Base-by-base conservation (phyloP, 2,329 filamentous ascomycete genomes). In the Graphilbum ipis-grandicollis region DNA sequence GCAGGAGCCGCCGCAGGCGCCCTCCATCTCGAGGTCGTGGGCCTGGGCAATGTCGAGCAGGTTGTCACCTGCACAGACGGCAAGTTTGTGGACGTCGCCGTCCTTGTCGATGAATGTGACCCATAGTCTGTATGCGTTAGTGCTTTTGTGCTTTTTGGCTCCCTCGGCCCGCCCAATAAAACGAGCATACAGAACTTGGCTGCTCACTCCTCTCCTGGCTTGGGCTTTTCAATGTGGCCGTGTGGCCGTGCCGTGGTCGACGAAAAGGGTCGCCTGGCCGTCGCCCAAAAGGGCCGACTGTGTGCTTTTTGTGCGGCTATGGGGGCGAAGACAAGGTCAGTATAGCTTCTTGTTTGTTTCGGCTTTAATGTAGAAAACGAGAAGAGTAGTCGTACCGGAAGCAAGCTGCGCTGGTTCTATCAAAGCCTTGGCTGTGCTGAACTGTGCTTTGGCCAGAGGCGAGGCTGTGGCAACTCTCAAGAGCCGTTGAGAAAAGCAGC, bases 1-100 rank as follows among this genome's bases (percentile, higher is more conserved):
- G 58, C 85, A 93, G 25, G 82, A 90, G 18, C 85, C 90, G 47
- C 90, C 90, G 52, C 90, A 98, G 12, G 90, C 90, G 43, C 90
- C 86, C 65, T 98, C 90, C 88, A 98, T 96, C 56, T 98, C 90
- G 31, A 98, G 64, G 52, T 96, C 88, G 56, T 96, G 73, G 33
- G 80, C 83, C 55, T 94, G 88, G 18, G 88, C 90, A 51, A 98
- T 88, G 51, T 96, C 88, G 38, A 98, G 68, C 37, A 98, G 65
- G 56, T 98, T 98, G 57, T 93, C 85, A 35, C 90, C 90, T 48
- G 80, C 75, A 13, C 73, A 65, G 9, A 94, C 88, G 41, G 79
- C 75, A 49, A 94, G 73, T 42, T 78, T 82, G 55, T 82, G 68
- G 46, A 75, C 67, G 22, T 71, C 63, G 35, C 77, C 77, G 17